These are phyloP conservation scores for Phaeotremella skinneri DNA, from an alignment of 768 basidiomycete species.

Conservation along the genomic window DNA sequence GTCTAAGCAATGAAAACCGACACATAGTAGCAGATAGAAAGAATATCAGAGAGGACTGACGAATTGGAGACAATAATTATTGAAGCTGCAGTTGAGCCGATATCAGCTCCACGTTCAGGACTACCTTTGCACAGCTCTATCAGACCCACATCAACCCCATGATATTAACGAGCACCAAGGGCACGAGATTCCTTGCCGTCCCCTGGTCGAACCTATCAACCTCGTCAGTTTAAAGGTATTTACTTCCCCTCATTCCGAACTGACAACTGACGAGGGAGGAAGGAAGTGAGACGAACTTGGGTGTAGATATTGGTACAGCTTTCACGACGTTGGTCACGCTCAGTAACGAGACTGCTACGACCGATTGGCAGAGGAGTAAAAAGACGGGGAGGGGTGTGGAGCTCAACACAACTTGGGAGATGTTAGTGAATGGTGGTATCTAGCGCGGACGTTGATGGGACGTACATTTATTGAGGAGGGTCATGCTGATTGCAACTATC, in stretches of 20 bases:
- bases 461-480: conserved; percentile 39
- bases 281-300: conserved; percentile 18
- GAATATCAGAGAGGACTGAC: conserved; percentile 89
- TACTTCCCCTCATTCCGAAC: background rate
- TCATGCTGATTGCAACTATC: conserved; percentile 43
- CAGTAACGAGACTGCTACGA: conserved; percentile 30
- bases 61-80: conserved; percentile 87
- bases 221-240: conserved; percentile 53
- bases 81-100: conserved; percentile 59
- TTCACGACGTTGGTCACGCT: conserved; percentile 25
- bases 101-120: no score
- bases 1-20: no score
- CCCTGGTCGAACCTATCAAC: conserved; percentile 63
- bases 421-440: background rate
- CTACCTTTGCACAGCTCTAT: no score
- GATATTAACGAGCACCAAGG: conserved; percentile 74
- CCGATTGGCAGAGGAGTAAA: conserved; percentile 36
- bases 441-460: background rate
- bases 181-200: conserved; percentile 68
- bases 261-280: background rate
- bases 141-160: conserved; percentile 69
- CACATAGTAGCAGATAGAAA: background rate
- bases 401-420: conserved; percentile 22
- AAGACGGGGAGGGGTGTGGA: conserved; percentile 43
- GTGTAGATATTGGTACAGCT: conserved; percentile 29